A percentile compares a stretch with the other conserved stretches of the same genome.
Conservation (phyloP, 352 stramenopile genomes). For the Pythium sukuiense region DNA sequence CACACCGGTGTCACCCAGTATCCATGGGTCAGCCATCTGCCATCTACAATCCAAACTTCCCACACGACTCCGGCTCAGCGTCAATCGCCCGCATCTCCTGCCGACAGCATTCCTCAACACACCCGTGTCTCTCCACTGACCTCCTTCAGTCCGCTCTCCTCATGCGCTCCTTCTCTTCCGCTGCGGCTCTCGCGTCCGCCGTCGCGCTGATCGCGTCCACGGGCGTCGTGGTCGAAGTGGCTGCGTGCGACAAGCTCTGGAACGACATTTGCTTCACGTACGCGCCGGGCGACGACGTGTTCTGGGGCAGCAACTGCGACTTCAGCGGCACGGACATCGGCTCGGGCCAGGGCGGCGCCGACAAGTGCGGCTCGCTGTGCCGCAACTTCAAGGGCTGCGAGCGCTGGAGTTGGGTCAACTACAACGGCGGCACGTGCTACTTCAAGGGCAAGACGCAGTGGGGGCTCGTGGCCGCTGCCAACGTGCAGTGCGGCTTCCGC, state of each 20-base stretch:
- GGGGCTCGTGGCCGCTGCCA: slow-evolving; percentile 8
- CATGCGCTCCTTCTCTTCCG: not conserved
- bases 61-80: not conserved
- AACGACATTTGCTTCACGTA: slow-evolving; percentile 30
- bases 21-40: not conserved
- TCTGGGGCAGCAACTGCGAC: slow-evolving; percentile 28
- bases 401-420: slow-evolving; percentile 30
- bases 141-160: not conserved
- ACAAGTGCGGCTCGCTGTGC: slow-evolving; percentile 26
- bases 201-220: slow-evolving; percentile 4
- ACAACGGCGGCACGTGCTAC: slow-evolving; percentile 26
- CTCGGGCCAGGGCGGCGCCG: slow-evolving; percentile 15
- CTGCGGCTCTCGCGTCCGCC: not conserved
- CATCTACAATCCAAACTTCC: not conserved
- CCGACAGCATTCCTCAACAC: not conserved
- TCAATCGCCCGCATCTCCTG: too few relatives aligned
- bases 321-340: slow-evolving; percentile 18
- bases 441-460: slow-evolving; percentile 25
- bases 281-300: slow-evolving; percentile 24
- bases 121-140: not conserved
- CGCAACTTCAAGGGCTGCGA: slow-evolving; percentile 12
- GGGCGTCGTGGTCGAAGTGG: slow-evolving; percentile 8
- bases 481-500: slow-evolving; percentile 26
- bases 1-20: not conserved
- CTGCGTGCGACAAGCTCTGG: slow-evolving; percentile 25